phyloP scores from a whole-genome alignment of 2,329 filamentous ascomycete genomes.

The Penicillium fuscoglaucum region DNA sequence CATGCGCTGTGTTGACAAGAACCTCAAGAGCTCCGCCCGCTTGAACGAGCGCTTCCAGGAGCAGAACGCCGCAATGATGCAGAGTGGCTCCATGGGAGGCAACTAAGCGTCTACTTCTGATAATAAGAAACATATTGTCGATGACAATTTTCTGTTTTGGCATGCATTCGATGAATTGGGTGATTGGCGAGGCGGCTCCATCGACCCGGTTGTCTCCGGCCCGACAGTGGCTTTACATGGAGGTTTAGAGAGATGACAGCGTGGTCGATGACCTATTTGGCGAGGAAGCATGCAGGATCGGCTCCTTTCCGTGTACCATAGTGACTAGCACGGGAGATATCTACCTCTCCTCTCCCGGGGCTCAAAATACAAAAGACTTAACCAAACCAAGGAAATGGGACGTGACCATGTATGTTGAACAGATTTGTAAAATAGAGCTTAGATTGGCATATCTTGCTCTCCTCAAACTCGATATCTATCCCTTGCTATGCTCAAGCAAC shows the following conservation, averaged over 20 bases:
- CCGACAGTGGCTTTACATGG: not conserved
- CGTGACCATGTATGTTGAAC: not conserved
- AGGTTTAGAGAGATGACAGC: not conserved
- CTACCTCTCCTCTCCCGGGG: slow-evolving; percentile 8
- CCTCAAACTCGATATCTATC: not conserved
- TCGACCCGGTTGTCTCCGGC: not conserved
- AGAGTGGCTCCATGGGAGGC: slow-evolving; percentile 54
- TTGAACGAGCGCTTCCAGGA: slow-evolving; percentile 88
- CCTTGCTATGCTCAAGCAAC: not conserved
- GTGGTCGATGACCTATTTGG: slow-evolving; percentile 9
- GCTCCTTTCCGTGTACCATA: slow-evolving; percentile 28
- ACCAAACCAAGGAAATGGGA: not conserved
- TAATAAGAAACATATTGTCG: not conserved
- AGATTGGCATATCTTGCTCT: not conserved
- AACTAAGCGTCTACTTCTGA: slow-evolving; percentile 17
- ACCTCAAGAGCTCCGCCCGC: slow-evolving; percentile 86
- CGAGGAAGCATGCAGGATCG: slow-evolving; percentile 10
- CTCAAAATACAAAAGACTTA: slow-evolving; percentile 7
- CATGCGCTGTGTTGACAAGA: slow-evolving; percentile 93
- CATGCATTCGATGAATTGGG: not conserved
- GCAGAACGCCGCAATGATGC: slow-evolving; percentile 68
- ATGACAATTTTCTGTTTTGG: not conserved
- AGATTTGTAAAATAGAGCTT: too few relatives aligned
- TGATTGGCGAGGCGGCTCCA: not conserved
- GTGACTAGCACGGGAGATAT: slow-evolving; percentile 20